These are phyloP conservation scores for Diaporthe longicolla DNA, from an alignment of 2,329 filamentous ascomycete genomes.

Conservation along the genomic window DNA sequence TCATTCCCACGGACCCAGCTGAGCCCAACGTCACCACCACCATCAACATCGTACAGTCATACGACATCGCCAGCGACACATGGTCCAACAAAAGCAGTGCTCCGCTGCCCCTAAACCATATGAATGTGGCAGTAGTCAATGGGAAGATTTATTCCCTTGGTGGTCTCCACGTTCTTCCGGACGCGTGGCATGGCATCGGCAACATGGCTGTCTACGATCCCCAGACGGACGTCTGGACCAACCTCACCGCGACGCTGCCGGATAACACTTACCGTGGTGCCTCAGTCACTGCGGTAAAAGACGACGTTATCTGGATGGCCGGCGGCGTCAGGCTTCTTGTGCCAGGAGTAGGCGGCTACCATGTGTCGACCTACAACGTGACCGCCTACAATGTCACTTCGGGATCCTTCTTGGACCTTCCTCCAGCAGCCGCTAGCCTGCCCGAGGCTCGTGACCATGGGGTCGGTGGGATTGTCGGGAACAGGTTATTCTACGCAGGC, in stretches of 20 bases:
- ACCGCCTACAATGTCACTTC: conserved; percentile 50
- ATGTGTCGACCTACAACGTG: conserved; percentile 50
- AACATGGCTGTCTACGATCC: conserved; percentile 52
- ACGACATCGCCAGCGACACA: conserved; percentile 48
- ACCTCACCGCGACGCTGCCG: conserved; percentile 48
- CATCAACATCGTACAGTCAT: conserved; percentile 50
- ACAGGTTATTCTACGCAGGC: conserved; percentile 55
- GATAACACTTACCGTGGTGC: conserved; percentile 49
- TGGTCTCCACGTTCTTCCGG: conserved; percentile 49
- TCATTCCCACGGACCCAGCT: conserved; percentile 43
- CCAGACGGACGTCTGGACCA: conserved; percentile 47
- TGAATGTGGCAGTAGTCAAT: conserved; percentile 54
- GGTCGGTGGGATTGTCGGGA: conserved; percentile 47
- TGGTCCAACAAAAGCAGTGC: conserved; percentile 50
- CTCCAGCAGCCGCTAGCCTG: conserved; percentile 46
- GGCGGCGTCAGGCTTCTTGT: conserved; percentile 53
- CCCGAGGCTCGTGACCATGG: conserved; percentile 56
- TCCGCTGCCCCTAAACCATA: conserved; percentile 53
- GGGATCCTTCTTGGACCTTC: conserved; percentile 49
- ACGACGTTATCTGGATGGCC: conserved; percentile 53
- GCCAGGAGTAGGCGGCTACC: conserved; percentile 38
- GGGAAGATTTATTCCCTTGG: conserved; percentile 57
- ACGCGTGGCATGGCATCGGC: conserved; percentile 48
- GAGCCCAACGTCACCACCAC: conserved; percentile 43
- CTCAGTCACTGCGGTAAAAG: conserved; percentile 51